Base-by-base conservation (phyloP, 768 basidiomycete genomes). In the Lactarius evosmus region DNA sequence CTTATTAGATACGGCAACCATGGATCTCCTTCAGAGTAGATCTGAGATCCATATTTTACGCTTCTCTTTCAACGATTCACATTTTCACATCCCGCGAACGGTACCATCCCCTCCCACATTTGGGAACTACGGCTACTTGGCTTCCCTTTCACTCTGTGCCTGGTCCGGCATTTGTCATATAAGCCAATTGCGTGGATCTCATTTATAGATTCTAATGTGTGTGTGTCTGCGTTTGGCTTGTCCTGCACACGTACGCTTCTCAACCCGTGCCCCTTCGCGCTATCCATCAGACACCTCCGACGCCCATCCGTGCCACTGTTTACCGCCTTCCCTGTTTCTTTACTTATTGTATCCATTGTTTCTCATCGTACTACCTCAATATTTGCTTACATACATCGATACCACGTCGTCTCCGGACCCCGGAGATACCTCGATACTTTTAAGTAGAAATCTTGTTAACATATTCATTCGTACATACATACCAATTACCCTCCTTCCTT, bases 151-250 rank as follows among this genome's bases (percentile, higher is more conserved):
- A 22, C 50, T n/a, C 49, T 61, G 64, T 65, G 54, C 64, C 64
- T 65, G 54, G 59, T 38, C 60, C 59, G 64, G 59, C 55, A 49
- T 65, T 65, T 65, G 64, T 65, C 63, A 65, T 65, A 56, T 65
- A 65, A 65, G 64, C 64, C 64, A 65, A 65, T 56, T 65, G 59
- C 55, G 49, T 65, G 64, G 64, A 65, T 65, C 64, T 61, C 55
- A 61, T 65, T 65, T 55, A 57, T 60, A 65, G 64, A 65, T 65
- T 61, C 63, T 12, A 65, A 61, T 61, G 29, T 32, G 55, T 56
- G 63, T 52, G 54, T 56, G 63, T n/a, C 36, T 52, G 54, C 51
- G 63, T n/a, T 41, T 49, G 52, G 22, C 49, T 27, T 40, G 55
- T 55, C 56, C 41, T 55, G 27, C 34, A 60, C 59, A 60, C 59